Base-by-base conservation (phyloP, 352 stramenopile genomes). In the Globisporangium acanthophoron region DNA sequence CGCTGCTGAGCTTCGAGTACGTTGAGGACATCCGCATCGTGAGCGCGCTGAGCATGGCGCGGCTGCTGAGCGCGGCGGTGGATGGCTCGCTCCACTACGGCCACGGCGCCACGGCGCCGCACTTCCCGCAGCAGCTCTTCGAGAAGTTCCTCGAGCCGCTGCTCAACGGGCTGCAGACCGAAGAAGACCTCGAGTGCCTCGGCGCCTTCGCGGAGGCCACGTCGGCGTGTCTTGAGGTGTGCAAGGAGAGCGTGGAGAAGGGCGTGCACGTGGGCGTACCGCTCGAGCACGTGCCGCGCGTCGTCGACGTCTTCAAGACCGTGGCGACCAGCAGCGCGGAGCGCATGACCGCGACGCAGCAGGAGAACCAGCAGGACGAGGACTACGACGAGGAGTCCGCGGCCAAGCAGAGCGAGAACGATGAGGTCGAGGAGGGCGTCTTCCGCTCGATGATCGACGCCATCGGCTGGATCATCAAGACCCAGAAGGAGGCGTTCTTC, bases 381-480 rank as follows among this genome's bases (percentile, higher is more conserved):
- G 85, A 94, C 62, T 89, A 86, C 45, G 82, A 94, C 58, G 82
- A 82, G 31, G 79, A 94, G 47, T 78, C 78, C 49, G 81, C 78
- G 57, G 55, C 80, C 3, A 77, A 90, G 59, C 82, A 92, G 65
- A 74, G 66, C 15, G 82, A 90, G 52, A 84, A 74, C 46, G 60
- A 87, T 29, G 80, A 92, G 67, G 59, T 89, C 20, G 82, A 92
- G 51, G 82, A 92, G 47, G 78, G 78, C 44, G 66, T 90, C 24
- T 90, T 92, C 66, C 82, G 80, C 52, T 84, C 76, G 20, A 88
- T 95, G 73, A 55, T 93, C 29, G 85, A 95, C 78, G 80, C 83
- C 5, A 88, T 93, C 56, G 85, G 85, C 57, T 95, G 82, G 81
- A 72, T 88, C 56, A 80, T 93, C 59, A 95, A 95, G 77, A 77